Conservation (phyloP, 1,139 yeast species). For the Saccharomyces hybrid region DNA sequence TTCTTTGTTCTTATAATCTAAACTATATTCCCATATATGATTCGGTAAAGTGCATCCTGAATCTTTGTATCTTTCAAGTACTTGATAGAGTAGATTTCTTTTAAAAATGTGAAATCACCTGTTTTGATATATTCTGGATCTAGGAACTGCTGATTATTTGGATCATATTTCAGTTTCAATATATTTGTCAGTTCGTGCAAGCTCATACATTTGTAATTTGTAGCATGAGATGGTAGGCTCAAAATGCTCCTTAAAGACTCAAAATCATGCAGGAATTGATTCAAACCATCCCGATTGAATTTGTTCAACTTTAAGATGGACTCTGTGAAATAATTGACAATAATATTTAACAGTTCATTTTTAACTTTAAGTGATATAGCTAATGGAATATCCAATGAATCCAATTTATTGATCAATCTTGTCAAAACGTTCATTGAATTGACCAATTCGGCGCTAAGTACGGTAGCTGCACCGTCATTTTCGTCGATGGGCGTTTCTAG, state of each 20-base stretch:
- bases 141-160: slow-evolving; percentile 33
- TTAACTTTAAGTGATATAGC: slow-evolving; percentile 29
- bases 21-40: slow-evolving; percentile 21
- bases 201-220: slow-evolving; percentile 33
- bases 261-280: slow-evolving; percentile 51
- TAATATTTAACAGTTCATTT: slow-evolving; percentile 38
- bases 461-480: slow-evolving; percentile 6
- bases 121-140: slow-evolving; percentile 28
- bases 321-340: slow-evolving; percentile 48
- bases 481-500: slow-evolving; percentile 4
- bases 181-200: slow-evolving; percentile 36
- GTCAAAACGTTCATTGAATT: slow-evolving; percentile 20
- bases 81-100: slow-evolving; percentile 17
- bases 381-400: slow-evolving; percentile 23
- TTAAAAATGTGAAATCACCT: slow-evolving; percentile 27
- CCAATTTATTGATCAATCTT: slow-evolving; percentile 30
- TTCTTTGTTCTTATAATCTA: slow-evolving; percentile 2
- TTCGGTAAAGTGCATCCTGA: slow-evolving; percentile 33
- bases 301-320: slow-evolving; percentile 57
- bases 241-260: slow-evolving; percentile 39
- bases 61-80: slow-evolving; percentile 32
- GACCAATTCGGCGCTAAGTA: slow-evolving; percentile 23
- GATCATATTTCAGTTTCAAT: slow-evolving; percentile 36
- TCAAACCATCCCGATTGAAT: slow-evolving; percentile 46
- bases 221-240: slow-evolving; percentile 28